Evolutionary conservation across 352 stramenopile species (phyloP), one percentile per base, ranked within the genome.

Genomic region (Globisporangium okanoganense): DNA sequence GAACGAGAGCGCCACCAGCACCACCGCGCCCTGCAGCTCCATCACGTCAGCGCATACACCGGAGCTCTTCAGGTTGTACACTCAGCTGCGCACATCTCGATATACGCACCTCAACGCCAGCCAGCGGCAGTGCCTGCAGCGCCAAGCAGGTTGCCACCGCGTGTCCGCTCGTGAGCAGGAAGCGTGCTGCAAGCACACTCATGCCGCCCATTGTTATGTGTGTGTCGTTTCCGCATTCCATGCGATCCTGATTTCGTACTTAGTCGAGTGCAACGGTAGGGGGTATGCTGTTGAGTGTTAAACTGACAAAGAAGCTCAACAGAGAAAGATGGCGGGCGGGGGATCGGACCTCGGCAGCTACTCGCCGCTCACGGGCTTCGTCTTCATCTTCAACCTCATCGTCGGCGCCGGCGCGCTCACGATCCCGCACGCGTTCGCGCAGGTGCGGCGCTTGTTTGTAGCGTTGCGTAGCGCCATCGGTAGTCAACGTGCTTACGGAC

Each of bases 351-450:
- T 79, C 52, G 80, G 82, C 16, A 90, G 78, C 71, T 95, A 95
- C 72, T 92, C 86, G 66, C 84, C 85, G 62, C 69, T 88, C 51
- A 95, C 87, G 65, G 87, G 85, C 71, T 95, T 95, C 63, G 75
- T 95, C n/a, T 95, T 95, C 74, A 88, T 95, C 70, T 94, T 95
- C 71, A 95, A 95, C 71, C 85, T 94, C 64, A 94, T 95, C 61
- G 87, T 95, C 29, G 87, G 85, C 51, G 85, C 87, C 31, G 87
- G 87, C 36, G 87, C 85, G 58, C 82, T 95, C 56, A 95, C 85
- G 16, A 95, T 95, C 55, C 86, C 86, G 29, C 86, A 89, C 60
- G 80, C 86, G 20, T 95, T 95, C 66, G 84, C 78, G 55, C 85
- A 95, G 68, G 79, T 91, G 64, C 61, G 35, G 18, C 24, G 7